Evolutionary conservation across 208 protist genomes (phyloP).

Genomic region (Trichomonas gallinae): DNA sequence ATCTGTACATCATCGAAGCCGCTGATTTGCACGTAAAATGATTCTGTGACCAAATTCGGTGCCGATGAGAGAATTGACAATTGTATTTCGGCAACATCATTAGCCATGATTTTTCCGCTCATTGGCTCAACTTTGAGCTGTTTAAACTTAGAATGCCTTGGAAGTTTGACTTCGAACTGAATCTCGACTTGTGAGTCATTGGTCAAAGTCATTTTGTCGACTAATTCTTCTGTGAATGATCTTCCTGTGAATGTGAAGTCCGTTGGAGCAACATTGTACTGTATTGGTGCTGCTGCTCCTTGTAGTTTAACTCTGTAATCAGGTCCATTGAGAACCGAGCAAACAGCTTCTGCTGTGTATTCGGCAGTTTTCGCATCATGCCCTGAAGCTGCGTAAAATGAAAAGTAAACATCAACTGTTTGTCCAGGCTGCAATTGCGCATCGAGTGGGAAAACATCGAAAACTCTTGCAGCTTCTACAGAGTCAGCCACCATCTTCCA

Average conservation of each 20-base stretch:
- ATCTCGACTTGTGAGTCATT: background rate
- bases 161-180: background rate
- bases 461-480: background rate
- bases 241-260: background rate
- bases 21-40: background rate
- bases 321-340: background rate
- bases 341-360: background rate
- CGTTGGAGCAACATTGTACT: background rate
- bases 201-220: background rate
- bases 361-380: background rate
- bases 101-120: background rate
- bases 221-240: background rate
- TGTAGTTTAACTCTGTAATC: background rate
- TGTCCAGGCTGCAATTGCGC: background rate
- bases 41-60: background rate
- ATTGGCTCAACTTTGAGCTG: background rate
- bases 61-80: background rate
- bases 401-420: background rate
- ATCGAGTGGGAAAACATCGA: background rate
- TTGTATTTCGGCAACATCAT: background rate
- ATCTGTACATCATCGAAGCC: background rate
- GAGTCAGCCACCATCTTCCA: background rate
- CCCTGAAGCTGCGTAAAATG: background rate
- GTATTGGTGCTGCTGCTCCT: background rate
- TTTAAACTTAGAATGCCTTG: background rate